phyloP scores from a whole-genome alignment of 169 alveolate species.

The Cryptosporidium parvum region DNA sequence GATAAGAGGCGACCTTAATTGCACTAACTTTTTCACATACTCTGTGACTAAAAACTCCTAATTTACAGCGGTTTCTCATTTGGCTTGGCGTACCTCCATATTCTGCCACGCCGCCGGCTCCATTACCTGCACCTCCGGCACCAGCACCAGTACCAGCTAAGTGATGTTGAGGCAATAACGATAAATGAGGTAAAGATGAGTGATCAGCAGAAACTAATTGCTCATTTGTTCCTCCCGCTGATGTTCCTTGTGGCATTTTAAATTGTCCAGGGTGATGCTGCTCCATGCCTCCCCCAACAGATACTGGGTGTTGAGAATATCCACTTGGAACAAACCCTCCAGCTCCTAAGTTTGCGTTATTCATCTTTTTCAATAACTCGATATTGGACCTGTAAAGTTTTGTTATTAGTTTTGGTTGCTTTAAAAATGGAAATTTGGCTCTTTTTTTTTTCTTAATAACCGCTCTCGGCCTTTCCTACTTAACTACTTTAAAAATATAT shows the following conservation, averaged over 20 bases:
- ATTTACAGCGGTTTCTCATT: slow-evolving; percentile 67
- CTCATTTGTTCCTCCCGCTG: slow-evolving; percentile 27
- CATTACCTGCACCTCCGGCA: slow-evolving; percentile 64
- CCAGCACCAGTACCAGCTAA: slow-evolving; percentile 50
- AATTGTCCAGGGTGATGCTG: slow-evolving; percentile 72
- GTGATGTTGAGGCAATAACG: slow-evolving; percentile 65
- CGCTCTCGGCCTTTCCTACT: background rate
- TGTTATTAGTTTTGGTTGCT: background rate
- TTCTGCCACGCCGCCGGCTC: slow-evolving; percentile 76
- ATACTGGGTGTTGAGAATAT: slow-evolving; percentile 69
- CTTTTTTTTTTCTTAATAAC: background rate
- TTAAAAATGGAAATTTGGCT: slow-evolving; percentile 21
- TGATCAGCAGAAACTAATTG: slow-evolving; percentile 68
- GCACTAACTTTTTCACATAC: slow-evolving; percentile 75
- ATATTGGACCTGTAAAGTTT: background rate
- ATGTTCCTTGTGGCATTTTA: slow-evolving; percentile 34
- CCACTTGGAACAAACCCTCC: slow-evolving; percentile 74
- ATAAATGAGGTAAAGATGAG: slow-evolving; percentile 53
- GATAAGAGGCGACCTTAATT: slow-evolving; percentile 72
- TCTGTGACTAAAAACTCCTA: slow-evolving; percentile 74
- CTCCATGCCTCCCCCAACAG: slow-evolving; percentile 65
- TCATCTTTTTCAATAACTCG: slow-evolving; percentile 8
- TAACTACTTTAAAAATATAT: background rate
- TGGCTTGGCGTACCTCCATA: slow-evolving; percentile 74
- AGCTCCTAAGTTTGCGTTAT: slow-evolving; percentile 52